A percentile compares a stretch with the other conserved stretches of the same genome.
phyloP scores from a whole-genome alignment of 192 early-diverging fungal genomes.

The Podila horticola region DNA sequence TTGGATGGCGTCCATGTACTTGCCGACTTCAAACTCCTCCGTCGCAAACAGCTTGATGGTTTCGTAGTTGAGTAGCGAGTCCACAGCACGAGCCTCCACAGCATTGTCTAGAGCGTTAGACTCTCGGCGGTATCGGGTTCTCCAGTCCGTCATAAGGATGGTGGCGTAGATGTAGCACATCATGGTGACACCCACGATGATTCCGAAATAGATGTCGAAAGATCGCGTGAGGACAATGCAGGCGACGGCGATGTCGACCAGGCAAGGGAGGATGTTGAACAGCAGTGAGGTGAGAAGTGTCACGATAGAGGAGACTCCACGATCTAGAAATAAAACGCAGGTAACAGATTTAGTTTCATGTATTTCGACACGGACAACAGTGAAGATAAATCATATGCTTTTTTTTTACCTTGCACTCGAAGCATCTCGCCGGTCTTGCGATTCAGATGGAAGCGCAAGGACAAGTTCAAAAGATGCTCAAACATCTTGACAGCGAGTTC shows the following conservation, averaged over 20 bases:
- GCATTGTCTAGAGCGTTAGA: constrained; percentile 82
- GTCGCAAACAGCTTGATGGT: constrained; percentile 83
- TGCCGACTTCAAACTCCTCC: constrained; percentile 53
- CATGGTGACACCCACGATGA: constrained; percentile 89
- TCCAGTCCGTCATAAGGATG: constrained; percentile 87
- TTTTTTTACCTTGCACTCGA: constrained; percentile 76
- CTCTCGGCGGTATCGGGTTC: constrained; percentile 76
- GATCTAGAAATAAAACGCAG: constrained; percentile 52
- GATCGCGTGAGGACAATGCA: constrained; percentile 71
- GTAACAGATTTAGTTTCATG: too few species aligned
- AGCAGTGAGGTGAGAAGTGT: constrained; percentile 83
- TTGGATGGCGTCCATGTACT: constrained; percentile 76
- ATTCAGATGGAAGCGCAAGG: constrained; percentile 89
- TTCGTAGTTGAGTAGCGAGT: constrained; percentile 97
- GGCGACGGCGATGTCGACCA: constrained; percentile 87
- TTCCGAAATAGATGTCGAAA: constrained; percentile 82
- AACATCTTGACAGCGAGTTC: constrained; percentile 87
- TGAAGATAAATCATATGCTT: background rate
- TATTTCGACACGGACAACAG: too few species aligned
- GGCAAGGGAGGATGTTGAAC: constrained; percentile 89
- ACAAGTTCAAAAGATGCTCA: constrained; percentile 86
- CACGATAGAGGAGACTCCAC: constrained; percentile 76
- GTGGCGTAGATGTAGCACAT: constrained; percentile 81
- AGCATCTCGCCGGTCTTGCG: constrained; percentile 97
- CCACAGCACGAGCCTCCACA: constrained; percentile 81